Conservation (phyloP, 805 yeast species). For the Yarrowia sp. region DNA sequence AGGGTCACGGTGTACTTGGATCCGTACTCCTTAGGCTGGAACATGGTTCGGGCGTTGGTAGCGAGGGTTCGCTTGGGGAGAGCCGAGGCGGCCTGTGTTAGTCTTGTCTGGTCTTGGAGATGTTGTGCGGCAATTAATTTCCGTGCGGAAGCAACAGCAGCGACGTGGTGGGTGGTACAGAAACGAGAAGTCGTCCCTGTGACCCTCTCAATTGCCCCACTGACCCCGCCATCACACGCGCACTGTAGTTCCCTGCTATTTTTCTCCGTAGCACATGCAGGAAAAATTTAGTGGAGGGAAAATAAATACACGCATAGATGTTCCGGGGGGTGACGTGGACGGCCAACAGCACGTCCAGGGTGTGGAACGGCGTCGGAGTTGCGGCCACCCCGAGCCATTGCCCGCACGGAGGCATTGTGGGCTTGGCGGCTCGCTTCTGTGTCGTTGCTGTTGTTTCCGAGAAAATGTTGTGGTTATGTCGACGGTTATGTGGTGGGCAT, state of each 20-base stretch:
- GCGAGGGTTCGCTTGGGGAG: slow-evolving; percentile 26
- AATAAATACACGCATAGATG: slow-evolving; percentile 21
- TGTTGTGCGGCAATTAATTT: slow-evolving; percentile 9
- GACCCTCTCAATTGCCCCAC: neutral
- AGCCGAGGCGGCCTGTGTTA: slow-evolving; percentile 26
- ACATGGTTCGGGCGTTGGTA: slow-evolving; percentile 43
- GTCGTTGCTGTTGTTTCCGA: neutral
- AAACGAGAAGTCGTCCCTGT: no score
- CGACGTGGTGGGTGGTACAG: no score
- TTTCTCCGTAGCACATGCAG: slow-evolving; percentile 4
- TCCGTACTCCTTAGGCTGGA: slow-evolving; percentile 87
- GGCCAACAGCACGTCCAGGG: neutral
- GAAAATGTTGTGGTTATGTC: slow-evolving; percentile 10
- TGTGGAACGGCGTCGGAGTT: slow-evolving; percentile 4
- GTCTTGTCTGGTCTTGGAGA: neutral
- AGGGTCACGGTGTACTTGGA: slow-evolving; percentile 91
- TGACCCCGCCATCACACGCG: neutral
- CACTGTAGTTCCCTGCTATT: neutral
- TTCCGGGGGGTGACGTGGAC: slow-evolving; percentile 25
- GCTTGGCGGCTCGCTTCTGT: neutral
- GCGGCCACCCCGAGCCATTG: neutral
- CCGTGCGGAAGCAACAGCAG: neutral
- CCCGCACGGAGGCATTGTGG: neutral
- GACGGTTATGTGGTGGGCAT: neutral
- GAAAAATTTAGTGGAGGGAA: slow-evolving; percentile 6